Base-by-base conservation (phyloP, 2,329 filamentous ascomycete species). In the Cytospora piceae region DNA sequence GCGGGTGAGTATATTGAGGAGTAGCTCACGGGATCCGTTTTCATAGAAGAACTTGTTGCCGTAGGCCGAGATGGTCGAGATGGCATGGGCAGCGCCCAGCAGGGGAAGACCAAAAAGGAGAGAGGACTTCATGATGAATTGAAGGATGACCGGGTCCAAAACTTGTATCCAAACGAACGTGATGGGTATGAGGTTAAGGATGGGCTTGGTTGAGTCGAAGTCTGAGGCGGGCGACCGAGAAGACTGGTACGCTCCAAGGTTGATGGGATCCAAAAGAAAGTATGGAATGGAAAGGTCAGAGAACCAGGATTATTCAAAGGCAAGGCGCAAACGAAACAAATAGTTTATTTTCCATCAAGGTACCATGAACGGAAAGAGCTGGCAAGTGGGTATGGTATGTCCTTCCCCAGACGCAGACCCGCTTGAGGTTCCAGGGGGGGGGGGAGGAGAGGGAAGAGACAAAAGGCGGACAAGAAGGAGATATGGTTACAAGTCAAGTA, bases 11-110 rank as follows among this genome's bases (percentile, higher is more conserved):
- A 59, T 77, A 91, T 95, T 85, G 77, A 87, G 95, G 82, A 91
- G 96, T 22, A n/a, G 46, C 74, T 96, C 92, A 37, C 88, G 83
- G 69, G 92, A 92, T 75, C 94, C 87, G 72, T 86, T 87, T 71
- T 87, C 64, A 34, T 66, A 88, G 81, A 96, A 96, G 81, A 96
- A 93, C 79, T 96, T 96, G 80, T 89, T 88, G 59, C 92, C 92
- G 62, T 89, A 85, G 24, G 80, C 77, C 60, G 82, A 79, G 66
- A 87, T 80, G 29, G 81, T 79, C 42, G 83, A 77, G 57, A 86
- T 69, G 54, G 74, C 75, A 34, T 75, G 72, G 34, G 71, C 73
- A 34, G 76, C 70, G 70, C 77, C 73, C 67, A 74, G 71, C 15
- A 82, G 69, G 62, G 74, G 75, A 37, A 76, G 72, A 24, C 58